Evolutionary conservation across 495 filamentous ascomycete species (phyloP).

Genomic region (Hypomontagnella submonticulosa): DNA sequence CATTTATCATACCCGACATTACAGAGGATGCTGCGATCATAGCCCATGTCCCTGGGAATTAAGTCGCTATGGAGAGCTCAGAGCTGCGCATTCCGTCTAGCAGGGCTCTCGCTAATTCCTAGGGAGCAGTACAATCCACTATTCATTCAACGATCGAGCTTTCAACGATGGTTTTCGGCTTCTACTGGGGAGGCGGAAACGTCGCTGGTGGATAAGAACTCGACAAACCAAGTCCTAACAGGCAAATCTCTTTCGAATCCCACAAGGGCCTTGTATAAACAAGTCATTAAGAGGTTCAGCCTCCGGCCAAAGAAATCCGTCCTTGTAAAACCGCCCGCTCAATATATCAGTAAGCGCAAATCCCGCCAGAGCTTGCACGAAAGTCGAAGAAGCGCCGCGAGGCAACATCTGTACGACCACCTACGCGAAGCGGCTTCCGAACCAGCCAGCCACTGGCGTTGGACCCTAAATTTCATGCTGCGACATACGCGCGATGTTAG

Average conservation of each 20-base stretch:
- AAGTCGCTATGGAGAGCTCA: slow-evolving; percentile 50
- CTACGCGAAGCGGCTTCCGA: slow-evolving; percentile 1
- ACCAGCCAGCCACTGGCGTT: slow-evolving; percentile 8
- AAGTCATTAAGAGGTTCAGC: slow-evolving; percentile 9
- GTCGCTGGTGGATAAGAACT: not conserved
- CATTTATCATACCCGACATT: slow-evolving; percentile 6
- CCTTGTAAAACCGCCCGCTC: slow-evolving; percentile 20
- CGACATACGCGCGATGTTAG: slow-evolving; percentile 33
- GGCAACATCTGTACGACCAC: slow-evolving; percentile 22
- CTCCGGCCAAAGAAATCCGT: slow-evolving; percentile 6
- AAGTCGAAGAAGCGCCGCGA: slow-evolving; percentile 22
- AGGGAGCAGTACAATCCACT: slow-evolving; percentile 41
- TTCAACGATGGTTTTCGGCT: slow-evolving; percentile 26
- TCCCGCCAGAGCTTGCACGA: slow-evolving; percentile 29
- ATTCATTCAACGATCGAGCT: slow-evolving; percentile 10
- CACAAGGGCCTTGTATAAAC: slow-evolving; percentile 1
- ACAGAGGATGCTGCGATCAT: slow-evolving; percentile 46
- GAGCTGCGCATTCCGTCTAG: slow-evolving; percentile 32
- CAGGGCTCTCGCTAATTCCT: slow-evolving; percentile 50
- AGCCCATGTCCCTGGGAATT: slow-evolving; percentile 60
- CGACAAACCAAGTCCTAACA: not conserved
- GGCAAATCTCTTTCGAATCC: slow-evolving; percentile 3
- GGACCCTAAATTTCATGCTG: slow-evolving; percentile 39
- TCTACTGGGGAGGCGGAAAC: not conserved
- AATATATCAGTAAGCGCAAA: slow-evolving; percentile 11